A percentile compares a stretch with the other conserved stretches of the same genome.
These are phyloP conservation scores for Pyrrhoderma lamaoense DNA, from an alignment of 1,284 basidiomycete genomes.

Conservation along the genomic window DNA sequence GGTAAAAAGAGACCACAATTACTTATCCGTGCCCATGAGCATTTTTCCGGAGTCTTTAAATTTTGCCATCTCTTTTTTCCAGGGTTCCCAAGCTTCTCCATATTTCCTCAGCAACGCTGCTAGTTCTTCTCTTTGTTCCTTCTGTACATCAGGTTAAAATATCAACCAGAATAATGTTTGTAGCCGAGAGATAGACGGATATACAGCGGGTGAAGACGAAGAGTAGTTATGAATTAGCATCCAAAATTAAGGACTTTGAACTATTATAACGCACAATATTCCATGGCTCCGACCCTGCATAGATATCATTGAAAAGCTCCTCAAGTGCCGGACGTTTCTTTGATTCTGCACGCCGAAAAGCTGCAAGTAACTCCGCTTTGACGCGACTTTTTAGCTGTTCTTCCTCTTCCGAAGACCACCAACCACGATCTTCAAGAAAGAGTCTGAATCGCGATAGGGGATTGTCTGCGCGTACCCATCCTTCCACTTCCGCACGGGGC, in stretches of 20 bases:
- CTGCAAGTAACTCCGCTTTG: slow-evolving; percentile 67
- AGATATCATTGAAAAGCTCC: slow-evolving; percentile 85
- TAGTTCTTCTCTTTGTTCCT: slow-evolving; percentile 80
- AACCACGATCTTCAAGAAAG: slow-evolving; percentile 76
- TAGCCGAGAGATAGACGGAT: not conserved
- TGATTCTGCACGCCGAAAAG: slow-evolving; percentile 74
- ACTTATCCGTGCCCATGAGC: too few relatives aligned
- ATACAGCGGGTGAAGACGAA: not conserved
- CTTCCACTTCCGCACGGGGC: slow-evolving; percentile 77
- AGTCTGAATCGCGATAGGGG: slow-evolving; percentile 80
- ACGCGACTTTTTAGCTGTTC: slow-evolving; percentile 61
- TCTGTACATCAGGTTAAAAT: slow-evolving; percentile 35
- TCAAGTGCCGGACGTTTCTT: slow-evolving; percentile 63
- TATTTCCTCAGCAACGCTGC: slow-evolving; percentile 75
- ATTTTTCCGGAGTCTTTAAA: slow-evolving; percentile 73
- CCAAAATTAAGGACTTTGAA: too few relatives aligned
- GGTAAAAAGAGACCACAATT: too few relatives aligned
- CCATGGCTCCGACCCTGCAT: slow-evolving; percentile 79
- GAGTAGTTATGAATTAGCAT: too few relatives aligned
- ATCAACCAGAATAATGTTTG: not conserved
- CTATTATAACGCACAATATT: slow-evolving; percentile 61
- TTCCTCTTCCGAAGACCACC: slow-evolving; percentile 81
- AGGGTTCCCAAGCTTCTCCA: slow-evolving; percentile 75
- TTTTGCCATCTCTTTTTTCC: slow-evolving; percentile 73
- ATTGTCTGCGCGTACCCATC: slow-evolving; percentile 82